phyloP scores from a whole-genome alignment of 176 grass and related monocot species.

The Avena sativa region DNA sequence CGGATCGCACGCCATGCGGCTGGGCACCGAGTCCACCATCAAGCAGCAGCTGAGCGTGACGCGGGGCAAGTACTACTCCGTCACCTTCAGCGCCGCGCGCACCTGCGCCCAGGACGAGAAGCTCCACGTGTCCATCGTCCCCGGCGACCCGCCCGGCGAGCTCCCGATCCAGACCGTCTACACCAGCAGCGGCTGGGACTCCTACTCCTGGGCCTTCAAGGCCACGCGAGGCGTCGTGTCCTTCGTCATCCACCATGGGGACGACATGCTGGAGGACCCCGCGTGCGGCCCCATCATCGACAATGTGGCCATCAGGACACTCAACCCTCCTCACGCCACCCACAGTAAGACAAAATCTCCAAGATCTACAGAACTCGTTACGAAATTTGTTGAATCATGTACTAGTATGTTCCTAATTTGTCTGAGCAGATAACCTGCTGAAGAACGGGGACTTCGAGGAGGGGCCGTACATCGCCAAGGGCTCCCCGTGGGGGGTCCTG shows the following conservation, averaged over 20 bases:
- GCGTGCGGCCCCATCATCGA: constrained; percentile 53
- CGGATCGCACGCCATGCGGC: constrained; percentile 49
- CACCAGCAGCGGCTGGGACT: constrained; percentile 57
- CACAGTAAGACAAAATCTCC: not conserved
- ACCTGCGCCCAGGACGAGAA: constrained; percentile 51
- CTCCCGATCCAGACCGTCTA: constrained; percentile 52
- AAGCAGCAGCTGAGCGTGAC: constrained; percentile 39
- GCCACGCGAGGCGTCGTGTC: constrained; percentile 17
- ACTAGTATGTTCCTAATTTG: too few relatives aligned
- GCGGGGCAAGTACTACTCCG: constrained; percentile 37
- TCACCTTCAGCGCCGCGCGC: constrained; percentile 59
- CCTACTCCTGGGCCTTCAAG: constrained; percentile 51
- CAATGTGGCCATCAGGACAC: constrained; percentile 31
- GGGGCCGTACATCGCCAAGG: constrained; percentile 42
- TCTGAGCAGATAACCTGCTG: constrained; percentile 30
- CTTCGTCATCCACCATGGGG: constrained; percentile 45
- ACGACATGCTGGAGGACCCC: constrained; percentile 46
- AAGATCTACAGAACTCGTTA: not conserved
- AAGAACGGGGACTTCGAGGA: constrained; percentile 59
- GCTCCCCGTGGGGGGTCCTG: constrained; percentile 45
- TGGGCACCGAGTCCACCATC: constrained; percentile 48
- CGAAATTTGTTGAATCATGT: not conserved
- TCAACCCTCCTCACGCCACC: constrained; percentile 25
- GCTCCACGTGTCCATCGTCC: constrained; percentile 47
- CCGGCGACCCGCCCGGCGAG: constrained; percentile 26